Percentiles rank a stretch among this genome's conserved stretches.
Evolutionary conservation across 106 monocot species (phyloP).

Genomic region (Amphibolis antarctica): DNA sequence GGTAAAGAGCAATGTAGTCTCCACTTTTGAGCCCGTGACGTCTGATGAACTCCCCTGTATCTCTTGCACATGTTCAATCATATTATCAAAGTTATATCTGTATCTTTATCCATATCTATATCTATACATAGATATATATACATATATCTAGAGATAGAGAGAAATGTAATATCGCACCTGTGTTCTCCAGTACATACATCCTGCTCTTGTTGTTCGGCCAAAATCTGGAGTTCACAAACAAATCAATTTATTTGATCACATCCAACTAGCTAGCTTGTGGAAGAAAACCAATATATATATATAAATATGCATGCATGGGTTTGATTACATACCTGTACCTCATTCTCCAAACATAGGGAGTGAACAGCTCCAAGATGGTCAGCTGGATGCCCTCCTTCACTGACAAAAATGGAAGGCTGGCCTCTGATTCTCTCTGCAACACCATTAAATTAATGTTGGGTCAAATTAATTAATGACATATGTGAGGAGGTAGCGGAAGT

Average conservation of each 20-base stretch:
- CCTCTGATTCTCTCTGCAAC: slow-evolving; percentile 17
- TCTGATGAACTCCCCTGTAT: slow-evolving; percentile 16
- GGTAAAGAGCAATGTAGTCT: slow-evolving; percentile 20
- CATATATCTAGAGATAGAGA: too few species aligned
- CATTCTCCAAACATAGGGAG: slow-evolving; percentile 3
- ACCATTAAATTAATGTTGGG: not conserved
- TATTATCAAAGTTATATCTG: not conserved
- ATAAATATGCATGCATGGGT: not conserved
- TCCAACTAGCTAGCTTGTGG: not conserved
- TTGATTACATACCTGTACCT: slow-evolving; percentile 4
- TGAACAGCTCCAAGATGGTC: slow-evolving; percentile 2
- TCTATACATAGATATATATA: too few species aligned
- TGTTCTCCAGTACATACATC: slow-evolving; percentile 88
- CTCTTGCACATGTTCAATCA: not conserved
- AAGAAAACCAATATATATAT: too few species aligned
- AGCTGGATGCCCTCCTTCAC: slow-evolving; percentile 26
- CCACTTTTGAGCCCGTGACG: slow-evolving; percentile 18
- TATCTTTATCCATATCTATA: not conserved
- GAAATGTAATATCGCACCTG: slow-evolving; percentile 27
- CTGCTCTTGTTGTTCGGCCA: slow-evolving; percentile 96
- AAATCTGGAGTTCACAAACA: slow-evolving; percentile 25
- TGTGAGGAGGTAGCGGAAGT: too few species aligned
- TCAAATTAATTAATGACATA: not conserved
- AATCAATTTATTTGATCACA: not conserved
- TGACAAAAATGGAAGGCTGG: slow-evolving; percentile 18